Evolutionary conservation across 352 stramenopile genomes (phyloP).

Genomic region (Phytophthora tubulina): DNA sequence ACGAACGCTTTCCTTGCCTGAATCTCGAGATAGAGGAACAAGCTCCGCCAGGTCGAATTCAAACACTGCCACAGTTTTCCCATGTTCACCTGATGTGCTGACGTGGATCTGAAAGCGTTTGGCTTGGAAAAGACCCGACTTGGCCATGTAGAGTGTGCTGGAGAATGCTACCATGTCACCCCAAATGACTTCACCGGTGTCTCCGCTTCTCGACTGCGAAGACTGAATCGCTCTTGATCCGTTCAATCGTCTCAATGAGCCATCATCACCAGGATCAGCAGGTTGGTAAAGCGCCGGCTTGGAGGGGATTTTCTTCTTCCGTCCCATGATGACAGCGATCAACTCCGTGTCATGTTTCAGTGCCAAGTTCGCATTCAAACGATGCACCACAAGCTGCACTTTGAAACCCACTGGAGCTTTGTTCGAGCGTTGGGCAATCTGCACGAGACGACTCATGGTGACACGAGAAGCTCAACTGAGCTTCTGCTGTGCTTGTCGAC

Average conservation of each 20-base stretch:
- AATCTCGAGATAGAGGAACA: constrained; percentile 67
- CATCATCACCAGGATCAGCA: constrained; percentile 37
- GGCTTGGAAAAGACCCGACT: constrained; percentile 73
- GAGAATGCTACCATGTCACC: constrained; percentile 81
- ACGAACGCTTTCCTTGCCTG: constrained; percentile 70
- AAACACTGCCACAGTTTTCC: constrained; percentile 66
- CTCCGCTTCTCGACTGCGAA: constrained; percentile 34
- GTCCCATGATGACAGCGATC: constrained; percentile 68
- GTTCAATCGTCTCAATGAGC: constrained; percentile 39
- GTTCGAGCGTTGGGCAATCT: constrained; percentile 68
- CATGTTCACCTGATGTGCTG: constrained; percentile 48
- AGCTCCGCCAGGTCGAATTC: constrained; percentile 78
- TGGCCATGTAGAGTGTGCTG: constrained; percentile 79
- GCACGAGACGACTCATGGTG: constrained; percentile 72
- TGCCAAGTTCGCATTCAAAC: constrained; percentile 63
- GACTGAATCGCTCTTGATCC: constrained; percentile 36
- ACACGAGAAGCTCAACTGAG: constrained; percentile 4
- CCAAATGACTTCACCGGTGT: constrained; percentile 72
- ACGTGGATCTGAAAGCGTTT: constrained; percentile 78
- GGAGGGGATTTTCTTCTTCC: constrained; percentile 76
- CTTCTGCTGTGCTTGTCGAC: constrained; percentile 23
- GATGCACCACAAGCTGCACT: constrained; percentile 76
- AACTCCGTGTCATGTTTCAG: constrained; percentile 62
- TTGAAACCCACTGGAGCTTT: constrained; percentile 73
- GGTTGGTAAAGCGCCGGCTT: constrained; percentile 63